Evolutionary conservation across 768 basidiomycete genomes (phyloP), one percentile per base, ranked within the genome.

Genomic region (Pleurotus salmoneostramineus): DNA sequence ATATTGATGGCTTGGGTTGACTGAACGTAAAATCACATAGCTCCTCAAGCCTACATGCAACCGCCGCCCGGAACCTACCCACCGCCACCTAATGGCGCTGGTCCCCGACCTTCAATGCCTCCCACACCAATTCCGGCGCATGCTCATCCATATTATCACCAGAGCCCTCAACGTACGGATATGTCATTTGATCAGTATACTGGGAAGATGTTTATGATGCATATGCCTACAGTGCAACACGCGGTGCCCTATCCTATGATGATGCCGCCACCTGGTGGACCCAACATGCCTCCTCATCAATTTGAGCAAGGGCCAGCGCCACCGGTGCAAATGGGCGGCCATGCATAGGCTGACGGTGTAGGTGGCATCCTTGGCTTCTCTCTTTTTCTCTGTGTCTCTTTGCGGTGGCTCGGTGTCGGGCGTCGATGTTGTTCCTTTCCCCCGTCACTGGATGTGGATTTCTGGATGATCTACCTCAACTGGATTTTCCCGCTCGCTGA

Each of bases 221-320:
- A 62, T 66, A 63, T 60, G 58, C 57, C 62, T 66, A 61, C 72
- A 94, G 92, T 93, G 69, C 86, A 87, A 71, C 92, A 93, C 64
- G 89, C 92, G 35, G 84, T 90, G 62, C 88, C 89, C 48, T 94
- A 93, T 69, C 87, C 82, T n/a, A 90, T 91, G 88, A 93, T 93
- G 90, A 91, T 92, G 88, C 88, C 85, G 56, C 89, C 88, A 56
- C 87, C 87, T 5, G 52, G 52, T 31, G 59, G 50, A 11, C 85
- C 87, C 50, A 82, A 77, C 58, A 80, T 75, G 45, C 82, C 82
- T 42, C 87, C 86, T 61, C 91, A 91, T 67, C 82, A 80, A 35
- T 93, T 92, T 71, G 89, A 93, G 47, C 83, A 79, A 59, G 82
- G 80, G 14, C 83, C 84, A 58, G 81, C 85, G 35, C 84, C 82